Conservation (phyloP, 192 early-diverging fungal species). For the Chytriomyces sp. region DNA sequence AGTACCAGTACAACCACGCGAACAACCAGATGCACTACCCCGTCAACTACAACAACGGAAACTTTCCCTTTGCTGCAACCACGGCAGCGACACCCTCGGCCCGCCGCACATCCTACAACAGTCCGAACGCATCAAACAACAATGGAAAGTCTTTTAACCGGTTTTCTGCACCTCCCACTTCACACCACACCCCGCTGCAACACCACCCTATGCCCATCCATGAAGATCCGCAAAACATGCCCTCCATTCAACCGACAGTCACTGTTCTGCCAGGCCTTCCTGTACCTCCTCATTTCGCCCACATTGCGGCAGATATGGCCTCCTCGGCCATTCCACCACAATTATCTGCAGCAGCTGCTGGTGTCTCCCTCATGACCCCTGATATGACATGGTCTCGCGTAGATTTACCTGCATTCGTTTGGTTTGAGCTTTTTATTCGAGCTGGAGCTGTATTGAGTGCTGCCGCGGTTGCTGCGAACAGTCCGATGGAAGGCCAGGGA, state of each 20-base stretch:
- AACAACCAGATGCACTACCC: not conserved
- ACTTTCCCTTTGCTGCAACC: not conserved
- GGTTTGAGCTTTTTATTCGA: conserved; percentile 41
- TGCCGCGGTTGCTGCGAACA: conserved; percentile 29
- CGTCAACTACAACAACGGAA: not conserved
- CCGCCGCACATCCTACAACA: not conserved
- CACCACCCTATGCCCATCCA: not conserved
- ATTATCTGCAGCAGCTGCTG: not conserved
- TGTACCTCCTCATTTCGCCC: conserved; percentile 29
- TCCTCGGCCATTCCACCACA: not conserved
- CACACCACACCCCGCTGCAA: conserved; percentile 9
- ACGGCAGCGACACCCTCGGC: not conserved
- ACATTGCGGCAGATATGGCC: conserved; percentile 6
- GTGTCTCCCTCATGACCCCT: conserved; percentile 22
- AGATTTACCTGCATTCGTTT: conserved; percentile 36
- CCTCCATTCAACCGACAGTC: conserved; percentile 6
- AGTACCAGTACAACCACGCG: not conserved
- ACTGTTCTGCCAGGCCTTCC: conserved; percentile 19
- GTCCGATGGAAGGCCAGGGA: not conserved
- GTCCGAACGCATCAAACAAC: not conserved
- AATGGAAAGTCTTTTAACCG: conserved; percentile 10
- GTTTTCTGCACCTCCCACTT: not conserved
- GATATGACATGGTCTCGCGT: conserved; percentile 32
- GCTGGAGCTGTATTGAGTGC: conserved; percentile 32
- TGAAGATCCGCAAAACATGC: not conserved